A percentile compares a stretch with the other conserved stretches of the same genome.
Conservation (phyloP, 1,284 basidiomycete genomes). For the Prillingera fragicola region DNA sequence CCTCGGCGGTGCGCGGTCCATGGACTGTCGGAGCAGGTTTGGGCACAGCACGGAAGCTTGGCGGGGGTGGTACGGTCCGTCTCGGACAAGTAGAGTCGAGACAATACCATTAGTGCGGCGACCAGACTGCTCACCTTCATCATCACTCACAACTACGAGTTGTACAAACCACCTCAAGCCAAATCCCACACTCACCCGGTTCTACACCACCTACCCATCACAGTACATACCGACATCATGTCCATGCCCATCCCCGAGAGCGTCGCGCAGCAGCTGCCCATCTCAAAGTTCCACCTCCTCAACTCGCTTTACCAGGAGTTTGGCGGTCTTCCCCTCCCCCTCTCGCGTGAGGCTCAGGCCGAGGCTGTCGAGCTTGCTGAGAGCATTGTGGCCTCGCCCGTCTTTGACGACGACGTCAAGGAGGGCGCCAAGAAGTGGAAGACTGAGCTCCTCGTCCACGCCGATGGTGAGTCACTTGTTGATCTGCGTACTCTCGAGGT, state of each 20-base stretch:
- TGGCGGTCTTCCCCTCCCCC: constrained; percentile 13
- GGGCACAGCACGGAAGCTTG: no score
- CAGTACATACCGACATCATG: neutral
- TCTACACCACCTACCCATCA: neutral
- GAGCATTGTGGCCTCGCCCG: constrained; percentile 8
- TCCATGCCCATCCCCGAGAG: constrained; percentile 13
- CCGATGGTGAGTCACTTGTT: constrained; percentile 11
- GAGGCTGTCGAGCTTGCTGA: constrained; percentile 17
- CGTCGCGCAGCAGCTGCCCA: constrained; percentile 18
- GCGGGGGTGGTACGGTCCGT: no score
- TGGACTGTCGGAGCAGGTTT: no score
- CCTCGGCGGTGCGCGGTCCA: no score
- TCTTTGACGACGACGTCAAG: constrained; percentile 13
- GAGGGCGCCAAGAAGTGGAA: constrained; percentile 7
- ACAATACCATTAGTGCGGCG: no score
- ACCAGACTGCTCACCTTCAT: no score
- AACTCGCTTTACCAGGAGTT: constrained; percentile 7
- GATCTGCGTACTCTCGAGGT: no score
- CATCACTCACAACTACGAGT: no score
- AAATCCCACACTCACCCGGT: no score
- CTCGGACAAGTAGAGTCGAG: no score
- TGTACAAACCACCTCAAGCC: no score
- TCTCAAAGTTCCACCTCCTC: constrained; percentile 14
- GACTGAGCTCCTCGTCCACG: constrained; percentile 11
- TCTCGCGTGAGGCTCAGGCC: constrained; percentile 1